These are phyloP conservation scores for Talaromyces piceae DNA, from an alignment of 2,329 filamentous ascomycete genomes.

Conservation along the genomic window DNA sequence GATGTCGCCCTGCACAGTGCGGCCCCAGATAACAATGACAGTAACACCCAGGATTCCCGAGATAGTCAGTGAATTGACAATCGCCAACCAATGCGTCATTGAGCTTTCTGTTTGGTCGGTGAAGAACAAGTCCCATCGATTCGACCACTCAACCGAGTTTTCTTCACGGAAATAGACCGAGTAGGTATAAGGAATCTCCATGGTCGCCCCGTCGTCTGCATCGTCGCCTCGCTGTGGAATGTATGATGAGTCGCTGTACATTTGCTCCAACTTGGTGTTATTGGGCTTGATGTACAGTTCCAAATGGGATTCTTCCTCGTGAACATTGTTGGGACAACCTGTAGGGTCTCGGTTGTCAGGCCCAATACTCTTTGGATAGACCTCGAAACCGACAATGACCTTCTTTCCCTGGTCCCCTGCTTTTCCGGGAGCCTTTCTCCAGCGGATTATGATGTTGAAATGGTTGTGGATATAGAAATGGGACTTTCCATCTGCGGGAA, in stretches of 20 bases:
- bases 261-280: constrained; percentile 47
- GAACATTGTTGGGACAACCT: constrained; percentile 62
- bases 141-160: constrained; percentile 69
- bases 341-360: constrained; percentile 52
- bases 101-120: constrained; percentile 76
- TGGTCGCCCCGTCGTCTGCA: constrained; percentile 55
- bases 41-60: constrained; percentile 70
- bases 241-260: constrained; percentile 55
- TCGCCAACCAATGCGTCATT: constrained; percentile 80
- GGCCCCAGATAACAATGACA: constrained; percentile 71
- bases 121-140: constrained; percentile 84
- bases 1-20: constrained; percentile 71
- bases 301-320: constrained; percentile 56
- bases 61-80: constrained; percentile 79
- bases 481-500: constrained; percentile 51
- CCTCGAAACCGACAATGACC: constrained; percentile 80
- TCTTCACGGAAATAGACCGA: constrained; percentile 87
- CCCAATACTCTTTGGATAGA: constrained; percentile 78
- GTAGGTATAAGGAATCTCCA: constrained; percentile 78
- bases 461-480: constrained; percentile 80
- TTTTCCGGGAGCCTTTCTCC: constrained; percentile 61
- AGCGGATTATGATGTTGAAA: constrained; percentile 74
- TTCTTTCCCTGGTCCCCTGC: constrained; percentile 65
- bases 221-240: constrained; percentile 50
- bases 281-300: constrained; percentile 63